Percentiles rank a stretch among this genome's conserved stretches.
These are phyloP conservation scores for Metschnikowia matae DNA, from an alignment of 805 yeast genomes.

Conservation along the genomic window DNA sequence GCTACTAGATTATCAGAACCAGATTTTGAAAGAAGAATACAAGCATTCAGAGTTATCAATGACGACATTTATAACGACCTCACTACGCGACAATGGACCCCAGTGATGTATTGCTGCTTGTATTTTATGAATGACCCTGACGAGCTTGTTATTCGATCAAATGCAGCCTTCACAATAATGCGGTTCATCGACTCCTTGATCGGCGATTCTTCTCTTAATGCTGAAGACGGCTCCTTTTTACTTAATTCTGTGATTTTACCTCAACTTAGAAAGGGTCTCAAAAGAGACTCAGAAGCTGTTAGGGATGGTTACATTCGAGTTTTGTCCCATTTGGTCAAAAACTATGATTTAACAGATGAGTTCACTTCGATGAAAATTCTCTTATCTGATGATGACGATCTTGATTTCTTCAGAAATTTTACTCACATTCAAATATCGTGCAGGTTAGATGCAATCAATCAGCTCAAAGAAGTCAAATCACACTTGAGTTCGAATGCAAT, in stretches of 20 bases:
- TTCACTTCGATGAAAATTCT: slow-evolving; percentile 65
- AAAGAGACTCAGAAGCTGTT: slow-evolving; percentile 53
- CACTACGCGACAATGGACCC: slow-evolving; percentile 67
- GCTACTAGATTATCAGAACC: slow-evolving; percentile 60
- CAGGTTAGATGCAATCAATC: slow-evolving; percentile 77
- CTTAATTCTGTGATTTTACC: slow-evolving; percentile 61
- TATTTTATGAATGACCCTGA: slow-evolving; percentile 71
- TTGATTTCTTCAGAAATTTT: slow-evolving; percentile 72
- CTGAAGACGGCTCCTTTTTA: slow-evolving; percentile 30
- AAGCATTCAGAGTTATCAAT: slow-evolving; percentile 61
- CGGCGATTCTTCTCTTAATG: slow-evolving; percentile 20
- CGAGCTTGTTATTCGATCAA: slow-evolving; percentile 76
- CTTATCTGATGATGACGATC: slow-evolving; percentile 68
- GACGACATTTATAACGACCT: slow-evolving; percentile 47
- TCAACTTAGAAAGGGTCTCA: slow-evolving; percentile 59
- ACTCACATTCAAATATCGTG: slow-evolving; percentile 81
- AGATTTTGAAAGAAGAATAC: slow-evolving; percentile 72
- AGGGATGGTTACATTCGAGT: slow-evolving; percentile 70
- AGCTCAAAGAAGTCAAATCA: slow-evolving; percentile 41
- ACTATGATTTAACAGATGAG: slow-evolving; percentile 43
- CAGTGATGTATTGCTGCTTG: slow-evolving; percentile 63
- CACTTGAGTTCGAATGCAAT: slow-evolving; percentile 53
- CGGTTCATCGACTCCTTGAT: slow-evolving; percentile 61
- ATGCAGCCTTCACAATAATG: slow-evolving; percentile 61
- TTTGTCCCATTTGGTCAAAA: slow-evolving; percentile 57